These are phyloP conservation scores for Sherardia arvensis DNA, from an alignment of 257 asterid genomes.

Conservation along the genomic window DNA sequence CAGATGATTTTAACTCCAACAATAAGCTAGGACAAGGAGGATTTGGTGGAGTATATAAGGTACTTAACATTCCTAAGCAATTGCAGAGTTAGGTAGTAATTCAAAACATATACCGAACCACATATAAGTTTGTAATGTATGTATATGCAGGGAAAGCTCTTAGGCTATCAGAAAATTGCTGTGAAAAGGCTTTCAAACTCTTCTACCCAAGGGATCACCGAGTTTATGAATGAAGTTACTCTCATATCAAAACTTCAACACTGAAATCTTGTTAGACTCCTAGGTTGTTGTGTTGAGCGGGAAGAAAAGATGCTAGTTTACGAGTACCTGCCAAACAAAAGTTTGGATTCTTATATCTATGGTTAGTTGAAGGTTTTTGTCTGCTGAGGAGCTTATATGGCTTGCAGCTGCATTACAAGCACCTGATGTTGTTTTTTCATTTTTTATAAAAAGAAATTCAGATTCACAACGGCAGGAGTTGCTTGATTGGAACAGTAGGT, in stretches of 20 bases:
- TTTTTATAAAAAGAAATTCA: neutral
- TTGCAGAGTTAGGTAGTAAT: too few species aligned
- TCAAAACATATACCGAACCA: neutral
- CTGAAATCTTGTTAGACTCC: slow-evolving; percentile 43
- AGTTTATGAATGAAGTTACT: slow-evolving; percentile 24
- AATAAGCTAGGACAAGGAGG: slow-evolving; percentile 56
- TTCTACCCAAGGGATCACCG: slow-evolving; percentile 36
- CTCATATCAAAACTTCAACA: slow-evolving; percentile 42
- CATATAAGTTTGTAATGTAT: neutral
- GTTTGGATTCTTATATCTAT: slow-evolving; percentile 13
- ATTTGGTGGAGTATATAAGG: slow-evolving; percentile 63
- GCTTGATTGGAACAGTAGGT: neutral
- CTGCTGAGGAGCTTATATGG: neutral
- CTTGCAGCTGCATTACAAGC: neutral
- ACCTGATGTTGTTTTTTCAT: neutral
- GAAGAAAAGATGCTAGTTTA: slow-evolving; percentile 42
- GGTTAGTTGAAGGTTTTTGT: slow-evolving; percentile 16
- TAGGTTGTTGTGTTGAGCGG: slow-evolving; percentile 39
- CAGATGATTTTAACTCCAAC: slow-evolving; percentile 28
- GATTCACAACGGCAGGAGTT: neutral
- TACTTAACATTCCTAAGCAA: neutral
- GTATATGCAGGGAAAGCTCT: slow-evolving; percentile 8
- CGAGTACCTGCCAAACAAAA: slow-evolving; percentile 56
- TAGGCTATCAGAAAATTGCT: slow-evolving; percentile 9
- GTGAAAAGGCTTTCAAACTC: slow-evolving; percentile 24